Percentiles rank a stretch among this genome's conserved stretches.
Evolutionary conservation across 2,329 filamentous ascomycete species (phyloP).

Genomic region (Xylaria sp.): DNA sequence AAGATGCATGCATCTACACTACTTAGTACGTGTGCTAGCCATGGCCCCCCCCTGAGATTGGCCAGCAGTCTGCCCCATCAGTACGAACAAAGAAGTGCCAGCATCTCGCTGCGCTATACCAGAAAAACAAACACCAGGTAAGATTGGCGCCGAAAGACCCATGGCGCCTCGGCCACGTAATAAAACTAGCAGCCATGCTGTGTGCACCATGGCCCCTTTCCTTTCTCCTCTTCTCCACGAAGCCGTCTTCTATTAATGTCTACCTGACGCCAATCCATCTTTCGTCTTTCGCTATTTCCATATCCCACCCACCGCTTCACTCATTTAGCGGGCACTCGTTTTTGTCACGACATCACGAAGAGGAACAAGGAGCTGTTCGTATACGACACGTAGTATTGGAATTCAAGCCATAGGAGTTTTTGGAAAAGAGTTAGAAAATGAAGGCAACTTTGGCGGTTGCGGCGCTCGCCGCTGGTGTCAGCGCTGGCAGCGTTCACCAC

Average conservation of each 20-base stretch:
- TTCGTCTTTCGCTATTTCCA: constrained; percentile 63
- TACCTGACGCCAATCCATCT: constrained; percentile 63
- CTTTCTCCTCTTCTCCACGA: constrained; percentile 56
- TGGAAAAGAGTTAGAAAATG: constrained; percentile 66
- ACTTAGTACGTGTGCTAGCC: constrained; percentile 10
- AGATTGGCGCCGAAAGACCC: constrained; percentile 45
- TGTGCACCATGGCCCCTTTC: constrained; percentile 51
- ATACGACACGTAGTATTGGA: constrained; percentile 48
- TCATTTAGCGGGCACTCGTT: constrained; percentile 89
- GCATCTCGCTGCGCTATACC: constrained; percentile 33
- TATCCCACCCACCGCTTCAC: constrained; percentile 76
- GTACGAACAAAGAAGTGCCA: constrained; percentile 32
- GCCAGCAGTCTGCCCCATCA: constrained; percentile 32
- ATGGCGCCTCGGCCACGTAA: constrained; percentile 51
- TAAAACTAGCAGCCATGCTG: constrained; percentile 56
- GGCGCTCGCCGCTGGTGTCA: constrained; percentile 70
- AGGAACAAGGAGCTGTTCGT: constrained; percentile 44
- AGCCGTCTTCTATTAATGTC: constrained; percentile 60
- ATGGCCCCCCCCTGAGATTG: constrained; percentile 31
- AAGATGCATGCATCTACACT: constrained; percentile 13
- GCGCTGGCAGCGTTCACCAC: constrained; percentile 67
- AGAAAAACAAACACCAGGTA: constrained; percentile 42
- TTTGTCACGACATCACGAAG: constrained; percentile 50
- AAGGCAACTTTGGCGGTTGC: constrained; percentile 77
- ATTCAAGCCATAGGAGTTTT: constrained; percentile 43